A percentile compares a stretch with the other conserved stretches of the same genome.
These are phyloP conservation scores for Clonostachys byssicola DNA, from an alignment of 2,329 filamentous ascomycete species.

Conservation along the genomic window DNA sequence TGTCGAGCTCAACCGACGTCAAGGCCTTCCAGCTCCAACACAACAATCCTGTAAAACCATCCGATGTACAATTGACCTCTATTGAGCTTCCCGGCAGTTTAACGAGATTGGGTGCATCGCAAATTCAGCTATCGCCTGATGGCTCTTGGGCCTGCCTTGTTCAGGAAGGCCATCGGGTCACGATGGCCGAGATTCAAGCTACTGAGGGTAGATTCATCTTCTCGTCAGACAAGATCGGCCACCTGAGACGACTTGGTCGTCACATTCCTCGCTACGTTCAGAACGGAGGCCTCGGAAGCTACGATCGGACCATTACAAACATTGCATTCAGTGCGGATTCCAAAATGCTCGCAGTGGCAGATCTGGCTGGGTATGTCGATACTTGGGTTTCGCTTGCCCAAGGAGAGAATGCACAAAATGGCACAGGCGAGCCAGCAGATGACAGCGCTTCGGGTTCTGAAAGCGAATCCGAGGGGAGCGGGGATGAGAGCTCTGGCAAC, in stretches of 20 bases:
- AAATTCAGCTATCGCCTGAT: slow-evolving; percentile 66
- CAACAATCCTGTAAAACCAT: slow-evolving; percentile 40
- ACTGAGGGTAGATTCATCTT: slow-evolving; percentile 10
- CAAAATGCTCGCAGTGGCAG: slow-evolving; percentile 71
- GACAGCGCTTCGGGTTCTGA: slow-evolving; percentile 19
- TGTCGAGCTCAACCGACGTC: slow-evolving; percentile 69
- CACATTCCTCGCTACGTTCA: slow-evolving; percentile 48
- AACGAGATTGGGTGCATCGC: slow-evolving; percentile 59
- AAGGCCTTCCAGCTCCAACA: slow-evolving; percentile 71
- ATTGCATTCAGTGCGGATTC: slow-evolving; percentile 77
- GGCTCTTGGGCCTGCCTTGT: slow-evolving; percentile 65
- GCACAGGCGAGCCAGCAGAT: slow-evolving; percentile 22
- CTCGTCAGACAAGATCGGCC: slow-evolving; percentile 30
- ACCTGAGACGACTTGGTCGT: slow-evolving; percentile 47
- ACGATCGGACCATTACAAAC: slow-evolving; percentile 72
- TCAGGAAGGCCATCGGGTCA: slow-evolving; percentile 55
- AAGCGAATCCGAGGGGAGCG: slow-evolving; percentile 34
- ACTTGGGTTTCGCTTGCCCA: slow-evolving; percentile 69
- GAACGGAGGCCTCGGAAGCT: slow-evolving; percentile 67
- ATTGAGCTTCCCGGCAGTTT: slow-evolving; percentile 58
- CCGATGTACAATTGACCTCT: slow-evolving; percentile 67
- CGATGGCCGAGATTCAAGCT: slow-evolving; percentile 30
- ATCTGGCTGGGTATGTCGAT: slow-evolving; percentile 82
- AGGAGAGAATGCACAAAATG: slow-evolving; percentile 17
- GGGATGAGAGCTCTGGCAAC: slow-evolving; percentile 37